A percentile compares a stretch with the other conserved stretches of the same genome.
phyloP scores from a whole-genome alignment of 2,329 filamentous ascomycete genomes.

The Penicillium sp. region DNA sequence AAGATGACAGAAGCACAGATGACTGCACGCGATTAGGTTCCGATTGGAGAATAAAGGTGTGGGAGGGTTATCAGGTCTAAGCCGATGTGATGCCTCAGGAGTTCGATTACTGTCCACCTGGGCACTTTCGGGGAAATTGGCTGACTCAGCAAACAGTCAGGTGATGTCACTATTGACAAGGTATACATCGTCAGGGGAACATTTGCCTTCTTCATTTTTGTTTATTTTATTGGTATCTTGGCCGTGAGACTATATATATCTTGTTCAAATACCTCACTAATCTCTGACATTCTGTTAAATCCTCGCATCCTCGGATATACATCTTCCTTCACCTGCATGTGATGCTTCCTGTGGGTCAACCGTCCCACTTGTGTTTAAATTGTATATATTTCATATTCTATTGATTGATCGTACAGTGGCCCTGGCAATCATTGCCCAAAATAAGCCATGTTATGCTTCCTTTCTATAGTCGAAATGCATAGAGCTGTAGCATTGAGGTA shows the following conservation, averaged over 20 bases:
- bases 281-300: background rate
- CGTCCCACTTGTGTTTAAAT: background rate
- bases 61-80: constrained; percentile 20
- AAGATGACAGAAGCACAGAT: background rate
- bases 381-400: background rate
- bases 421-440: background rate
- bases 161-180: constrained; percentile 33
- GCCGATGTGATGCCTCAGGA: constrained; percentile 22
- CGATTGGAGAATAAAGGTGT: constrained; percentile 8
- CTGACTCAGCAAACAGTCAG: constrained; percentile 28
- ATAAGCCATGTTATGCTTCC: background rate
- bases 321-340: background rate
- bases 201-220: background rate
- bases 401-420: background rate
- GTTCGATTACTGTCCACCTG: constrained; percentile 23
- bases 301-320: background rate
- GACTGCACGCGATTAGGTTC: constrained; percentile 10
- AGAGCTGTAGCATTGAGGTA: background rate
- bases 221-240: background rate
- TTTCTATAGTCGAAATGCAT: background rate
- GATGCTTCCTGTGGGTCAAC: constrained; percentile 1
- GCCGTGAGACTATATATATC: background rate
- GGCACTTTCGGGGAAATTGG: constrained; percentile 12
- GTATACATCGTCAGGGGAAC: background rate
- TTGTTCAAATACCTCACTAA: background rate